Evolutionary conservation across 495 filamentous ascomycete species (phyloP), one percentile per base, ranked within the genome.

Genomic region (Apodospora peruviana): DNA sequence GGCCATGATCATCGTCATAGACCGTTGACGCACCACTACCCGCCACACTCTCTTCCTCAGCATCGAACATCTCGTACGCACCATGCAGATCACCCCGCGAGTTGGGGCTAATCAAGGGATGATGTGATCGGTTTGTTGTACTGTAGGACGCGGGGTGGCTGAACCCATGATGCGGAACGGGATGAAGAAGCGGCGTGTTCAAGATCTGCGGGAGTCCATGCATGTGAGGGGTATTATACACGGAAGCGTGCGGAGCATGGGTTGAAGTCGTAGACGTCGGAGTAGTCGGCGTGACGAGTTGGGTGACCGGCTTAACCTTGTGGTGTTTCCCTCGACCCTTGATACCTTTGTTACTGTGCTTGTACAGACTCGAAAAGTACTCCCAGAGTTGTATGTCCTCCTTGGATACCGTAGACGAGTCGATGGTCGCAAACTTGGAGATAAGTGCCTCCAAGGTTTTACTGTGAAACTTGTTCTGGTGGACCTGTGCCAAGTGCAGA

Each of bases 261-360:
- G 42, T 27, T 2, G 53, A 43, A 22, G 43, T 52, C 2, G 39
- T 25, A 3, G 51, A 45, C 17, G 53, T 34, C n/a, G n/a, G n/a
- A n/a, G n/a, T n/a, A n/a, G n/a, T n/a, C n/a, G n/a, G n/a, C n/a
- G n/a, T n/a, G n/a, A n/a, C n/a, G 17, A 29, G 29, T 7, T 56
- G 60, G 16, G 50, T 10, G 25, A 61, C 58, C 12, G 60, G 48
- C 7, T 57, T 55, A 19, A 79, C 74, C 50, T 75, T 81, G 39
- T 89, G 78, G 63, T 93, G 84, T 65, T 91, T 91, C 17, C 91
- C 91, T 11, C 91, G 84, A 5, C 91, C 91, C 67, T 96, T 97
- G 72, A 97, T 96, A 2, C 91, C 91, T 66, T 95, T 95, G 74
- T 97, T 97, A 67, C 85, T 90, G 65, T 96, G 91, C 73, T 95